phyloP scores from a whole-genome alignment of 352 stramenopile genomes.

The Salisapilia sapeloensis region DNA sequence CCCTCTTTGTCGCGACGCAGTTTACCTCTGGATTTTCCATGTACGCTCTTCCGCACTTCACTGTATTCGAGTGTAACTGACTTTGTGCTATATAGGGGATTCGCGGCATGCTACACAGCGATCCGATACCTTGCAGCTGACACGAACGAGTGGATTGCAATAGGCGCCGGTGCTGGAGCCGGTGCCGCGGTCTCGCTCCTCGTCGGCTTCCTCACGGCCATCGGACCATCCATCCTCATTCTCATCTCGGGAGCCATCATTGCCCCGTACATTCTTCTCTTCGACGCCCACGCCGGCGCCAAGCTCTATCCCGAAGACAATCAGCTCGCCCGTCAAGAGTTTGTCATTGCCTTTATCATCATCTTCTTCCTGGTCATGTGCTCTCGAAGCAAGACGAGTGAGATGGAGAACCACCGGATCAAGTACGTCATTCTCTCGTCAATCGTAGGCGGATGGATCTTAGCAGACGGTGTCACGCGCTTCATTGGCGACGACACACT shows the following conservation, averaged over 20 bases:
- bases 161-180: constrained; percentile 38
- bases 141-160: constrained; percentile 65
- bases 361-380: constrained; percentile 75
- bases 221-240: constrained; percentile 55
- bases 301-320: constrained; percentile 55
- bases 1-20: constrained; percentile 68
- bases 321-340: constrained; percentile 68
- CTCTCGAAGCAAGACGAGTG: constrained; percentile 56
- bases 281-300: constrained; percentile 52
- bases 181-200: constrained; percentile 44
- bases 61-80: constrained; percentile 3
- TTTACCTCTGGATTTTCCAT: constrained; percentile 71
- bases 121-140: constrained; percentile 28
- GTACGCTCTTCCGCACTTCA: constrained; percentile 19
- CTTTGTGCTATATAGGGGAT: constrained; percentile 19
- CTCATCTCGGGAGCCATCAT: constrained; percentile 47
- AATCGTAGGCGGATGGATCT: constrained; percentile 58
- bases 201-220: constrained; percentile 53
- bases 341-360: constrained; percentile 76
- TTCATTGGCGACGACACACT: constrained; percentile 43
- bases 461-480: constrained; percentile 52
- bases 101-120: constrained; percentile 44
- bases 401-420: constrained; percentile 80
- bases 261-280: constrained; percentile 54
- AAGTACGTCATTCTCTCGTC: constrained; percentile 77